Conservation (phyloP, 169 alveolate species). For the Plasmodium yoelii region DNA sequence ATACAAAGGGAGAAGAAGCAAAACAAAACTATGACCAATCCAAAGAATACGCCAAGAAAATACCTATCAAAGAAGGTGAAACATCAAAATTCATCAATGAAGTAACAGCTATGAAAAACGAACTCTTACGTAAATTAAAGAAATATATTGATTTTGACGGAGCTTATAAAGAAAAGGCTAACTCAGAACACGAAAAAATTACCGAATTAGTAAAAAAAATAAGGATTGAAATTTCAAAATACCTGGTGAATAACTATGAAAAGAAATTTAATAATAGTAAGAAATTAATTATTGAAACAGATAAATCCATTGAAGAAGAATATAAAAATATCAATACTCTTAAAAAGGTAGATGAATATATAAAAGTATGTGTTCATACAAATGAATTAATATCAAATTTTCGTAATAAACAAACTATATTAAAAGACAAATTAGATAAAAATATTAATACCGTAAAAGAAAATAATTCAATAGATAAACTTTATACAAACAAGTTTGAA, state of each 20-base stretch:
- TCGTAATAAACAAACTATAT: not conserved
- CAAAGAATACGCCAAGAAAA: no score
- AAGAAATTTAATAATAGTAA: not conserved
- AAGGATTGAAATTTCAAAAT: no score
- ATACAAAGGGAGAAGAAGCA: no score
- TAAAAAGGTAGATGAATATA: not conserved
- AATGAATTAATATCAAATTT: not conserved
- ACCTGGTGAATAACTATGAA: not conserved
- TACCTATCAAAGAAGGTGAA: no score
- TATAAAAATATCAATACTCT: slow-evolving; percentile 2
- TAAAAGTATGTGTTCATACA: not conserved
- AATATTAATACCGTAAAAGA: slow-evolving; percentile 5
- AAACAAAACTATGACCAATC: no score
- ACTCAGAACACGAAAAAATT: no score
- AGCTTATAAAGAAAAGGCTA: no score
- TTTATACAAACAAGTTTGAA: not conserved
- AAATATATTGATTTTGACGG: no score
- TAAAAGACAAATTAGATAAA: not conserved
- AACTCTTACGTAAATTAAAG: no score
- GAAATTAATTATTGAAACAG: not conserved
- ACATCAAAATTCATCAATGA: no score
- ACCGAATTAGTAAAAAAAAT: no score
- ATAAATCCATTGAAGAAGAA: slow-evolving; percentile 2
- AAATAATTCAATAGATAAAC: slow-evolving; percentile 4
- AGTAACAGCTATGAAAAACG: no score